These are phyloP conservation scores for Cymbopogon citratus DNA, from an alignment of 176 grass and related monocot species.

Conservation along the genomic window DNA sequence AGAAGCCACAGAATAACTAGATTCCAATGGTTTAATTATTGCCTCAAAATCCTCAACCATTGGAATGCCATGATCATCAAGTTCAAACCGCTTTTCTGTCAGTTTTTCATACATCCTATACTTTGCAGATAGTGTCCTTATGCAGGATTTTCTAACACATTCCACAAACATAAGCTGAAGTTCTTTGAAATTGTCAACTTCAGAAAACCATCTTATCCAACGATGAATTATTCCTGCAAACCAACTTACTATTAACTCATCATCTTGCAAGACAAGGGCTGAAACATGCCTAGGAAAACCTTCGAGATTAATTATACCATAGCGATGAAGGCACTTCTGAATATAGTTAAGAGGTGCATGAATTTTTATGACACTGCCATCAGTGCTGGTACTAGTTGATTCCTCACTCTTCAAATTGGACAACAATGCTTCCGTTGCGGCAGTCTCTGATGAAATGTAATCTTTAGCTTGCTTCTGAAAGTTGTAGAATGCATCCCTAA, in stretches of 20 bases:
- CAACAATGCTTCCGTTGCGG: constrained; percentile 47
- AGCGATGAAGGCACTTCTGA: constrained; percentile 63
- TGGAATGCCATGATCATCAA: constrained; percentile 67
- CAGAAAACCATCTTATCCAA: constrained; percentile 78
- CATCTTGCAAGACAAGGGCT: constrained; percentile 80
- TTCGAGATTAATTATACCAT: constrained; percentile 75
- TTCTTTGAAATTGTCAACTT: constrained; percentile 79
- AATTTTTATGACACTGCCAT: constrained; percentile 44
- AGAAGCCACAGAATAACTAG: constrained; percentile 17
- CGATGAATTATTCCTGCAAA: constrained; percentile 79
- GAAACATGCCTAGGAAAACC: constrained; percentile 78
- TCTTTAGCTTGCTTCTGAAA: constrained; percentile 74
- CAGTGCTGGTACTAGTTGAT: constrained; percentile 27
- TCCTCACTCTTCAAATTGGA: constrained; percentile 37
- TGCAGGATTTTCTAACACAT: constrained; percentile 82
- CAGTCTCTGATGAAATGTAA: constrained; percentile 64
- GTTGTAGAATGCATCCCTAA: constrained; percentile 71
- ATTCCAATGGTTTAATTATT: constrained; percentile 33
- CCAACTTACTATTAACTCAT: constrained; percentile 86
- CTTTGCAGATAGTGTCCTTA: constrained; percentile 87
- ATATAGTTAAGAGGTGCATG: constrained; percentile 64
- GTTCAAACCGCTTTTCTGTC: constrained; percentile 86
- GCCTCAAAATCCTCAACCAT: constrained; percentile 55
- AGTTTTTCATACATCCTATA: constrained; percentile 73
- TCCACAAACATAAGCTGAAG: constrained; percentile 65